Evolutionary conservation across 2,329 filamentous ascomycete genomes (phyloP).

Genomic region (Metarhizium robertsii): DNA sequence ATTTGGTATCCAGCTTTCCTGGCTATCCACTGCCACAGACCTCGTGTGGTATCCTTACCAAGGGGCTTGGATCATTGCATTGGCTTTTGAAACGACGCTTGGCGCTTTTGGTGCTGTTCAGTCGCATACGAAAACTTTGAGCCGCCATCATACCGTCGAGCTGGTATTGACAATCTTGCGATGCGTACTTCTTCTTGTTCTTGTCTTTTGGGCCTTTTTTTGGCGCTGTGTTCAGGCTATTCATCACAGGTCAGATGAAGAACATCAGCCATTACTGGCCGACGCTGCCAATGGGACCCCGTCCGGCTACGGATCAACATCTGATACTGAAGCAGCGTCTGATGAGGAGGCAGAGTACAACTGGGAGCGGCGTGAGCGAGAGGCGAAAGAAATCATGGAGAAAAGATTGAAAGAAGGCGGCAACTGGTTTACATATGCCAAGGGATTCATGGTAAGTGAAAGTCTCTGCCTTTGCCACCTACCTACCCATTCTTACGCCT

Average conservation of each 20-base stretch:
- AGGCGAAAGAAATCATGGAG: conserved; percentile 48
- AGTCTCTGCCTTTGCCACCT: not conserved
- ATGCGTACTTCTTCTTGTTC: conserved; percentile 17
- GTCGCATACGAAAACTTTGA: conserved; percentile 1
- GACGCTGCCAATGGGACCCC: conserved; percentile 14
- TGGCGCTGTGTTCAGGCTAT: conserved; percentile 16
- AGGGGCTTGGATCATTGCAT: conserved; percentile 50
- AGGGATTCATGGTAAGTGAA: conserved; percentile 51
- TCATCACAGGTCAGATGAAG: conserved; percentile 35
- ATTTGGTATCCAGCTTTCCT: conserved; percentile 52
- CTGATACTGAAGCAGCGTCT: conserved; percentile 25
- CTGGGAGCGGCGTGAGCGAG: conserved; percentile 43
- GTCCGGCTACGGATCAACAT: conserved; percentile 33
- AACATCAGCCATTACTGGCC: conserved; percentile 48
- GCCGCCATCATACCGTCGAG: conserved; percentile 15
- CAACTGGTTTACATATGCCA: conserved; percentile 68
- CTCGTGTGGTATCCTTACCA: conserved; percentile 55
- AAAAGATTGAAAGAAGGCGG: conserved; percentile 66
- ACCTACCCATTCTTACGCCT: not conserved
- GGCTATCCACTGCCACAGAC: conserved; percentile 39
- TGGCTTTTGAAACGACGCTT: conserved; percentile 45
- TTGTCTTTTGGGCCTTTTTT: conserved; percentile 17
- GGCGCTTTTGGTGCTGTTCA: conserved; percentile 18
- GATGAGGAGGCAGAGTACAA: conserved; percentile 38
- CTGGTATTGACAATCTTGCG: conserved; percentile 11